phyloP scores from a whole-genome alignment of 345 rosid species.

The Brassica rapa region DNA sequence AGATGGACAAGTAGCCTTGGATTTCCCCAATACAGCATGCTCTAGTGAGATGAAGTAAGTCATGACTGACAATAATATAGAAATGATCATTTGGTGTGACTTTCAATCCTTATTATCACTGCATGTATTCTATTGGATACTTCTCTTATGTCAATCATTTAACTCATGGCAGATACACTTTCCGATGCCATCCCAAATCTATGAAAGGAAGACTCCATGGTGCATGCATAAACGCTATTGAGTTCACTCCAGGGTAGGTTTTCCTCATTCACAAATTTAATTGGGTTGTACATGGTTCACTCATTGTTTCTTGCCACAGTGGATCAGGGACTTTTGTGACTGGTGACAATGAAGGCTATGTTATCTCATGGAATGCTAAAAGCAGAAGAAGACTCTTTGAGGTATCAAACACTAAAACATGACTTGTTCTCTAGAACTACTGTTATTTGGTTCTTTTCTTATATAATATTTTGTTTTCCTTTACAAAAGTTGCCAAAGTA shows the following conservation, averaged over 20 bases:
- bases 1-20: constrained; percentile 79
- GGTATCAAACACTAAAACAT: constrained; percentile 46
- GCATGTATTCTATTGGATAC: not conserved
- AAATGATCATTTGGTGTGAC: constrained; percentile 1
- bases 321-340: constrained; percentile 61
- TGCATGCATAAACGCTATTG: constrained; percentile 66
- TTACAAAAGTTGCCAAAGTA: constrained; percentile 64
- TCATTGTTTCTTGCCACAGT: constrained; percentile 38
- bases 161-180: constrained; percentile 55
- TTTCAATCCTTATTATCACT: not conserved
- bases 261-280: constrained; percentile 4
- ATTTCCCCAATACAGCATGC: constrained; percentile 49
- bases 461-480: constrained; percentile 12
- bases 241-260: constrained; percentile 43
- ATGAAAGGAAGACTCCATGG: constrained; percentile 60
- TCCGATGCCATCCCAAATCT: constrained; percentile 75
- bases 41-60: constrained; percentile 57
- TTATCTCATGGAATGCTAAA: constrained; percentile 66
- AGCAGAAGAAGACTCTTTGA: constrained; percentile 67
- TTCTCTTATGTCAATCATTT: not conserved
- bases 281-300: constrained; percentile 3
- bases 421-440: constrained; percentile 2
- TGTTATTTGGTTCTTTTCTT: constrained; percentile 7
- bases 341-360: constrained; percentile 77
- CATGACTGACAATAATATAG: not conserved